Base-by-base conservation (phyloP, 371 early-diverging fungal genomes). In the Dichotomocladium elegans region DNA sequence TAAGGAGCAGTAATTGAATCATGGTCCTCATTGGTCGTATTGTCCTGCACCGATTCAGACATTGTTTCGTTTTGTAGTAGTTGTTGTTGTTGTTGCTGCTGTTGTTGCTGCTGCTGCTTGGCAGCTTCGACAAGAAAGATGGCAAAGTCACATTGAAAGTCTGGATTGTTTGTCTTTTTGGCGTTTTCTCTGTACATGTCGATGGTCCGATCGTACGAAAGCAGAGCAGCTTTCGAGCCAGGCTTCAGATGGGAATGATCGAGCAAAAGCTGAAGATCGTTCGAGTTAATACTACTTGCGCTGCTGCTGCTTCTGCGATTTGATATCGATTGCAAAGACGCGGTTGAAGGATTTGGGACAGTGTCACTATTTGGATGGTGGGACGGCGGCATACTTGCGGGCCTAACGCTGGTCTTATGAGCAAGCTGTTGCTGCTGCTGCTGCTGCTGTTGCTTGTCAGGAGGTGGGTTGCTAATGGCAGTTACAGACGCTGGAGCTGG, bases 111-210 rank as follows among this genome's bases (percentile, higher is more conserved):
- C 35, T 80, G 41, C 3, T 71, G 59, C 37, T 82, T 79, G 24
- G 81, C 79, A 14, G 80, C 77, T 26, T 82, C 80, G 3, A 86
- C 79, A 51, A 88, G 68, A 48, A 84, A 86, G 7, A 80, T 81
- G 7, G 89, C 89, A 75, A 93, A 91, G 50, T 89, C 89, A 29
- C 88, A 81, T 63, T 87, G 90, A 22, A 85, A 72, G 7, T 80
- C 80, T 11, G 85, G 82, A 55, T 89, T 88, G 30, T 84, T 84
- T 37, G 85, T 85, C 62, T 83, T 83, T 66, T 86, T 88, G 24
- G 85, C 89, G 54, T 89, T 89, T 55, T 87, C 83, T 28, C 90
- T 70, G 58, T 89, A 90, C 74, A 83, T 72, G 63, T 88, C 83
- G 45, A 92, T 68, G 1, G 87, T 84, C 51, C 85, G 81, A 19